Evolutionary conservation across 495 filamentous ascomycete species (phyloP).

Genomic region (Trichoderma asperelloides): DNA sequence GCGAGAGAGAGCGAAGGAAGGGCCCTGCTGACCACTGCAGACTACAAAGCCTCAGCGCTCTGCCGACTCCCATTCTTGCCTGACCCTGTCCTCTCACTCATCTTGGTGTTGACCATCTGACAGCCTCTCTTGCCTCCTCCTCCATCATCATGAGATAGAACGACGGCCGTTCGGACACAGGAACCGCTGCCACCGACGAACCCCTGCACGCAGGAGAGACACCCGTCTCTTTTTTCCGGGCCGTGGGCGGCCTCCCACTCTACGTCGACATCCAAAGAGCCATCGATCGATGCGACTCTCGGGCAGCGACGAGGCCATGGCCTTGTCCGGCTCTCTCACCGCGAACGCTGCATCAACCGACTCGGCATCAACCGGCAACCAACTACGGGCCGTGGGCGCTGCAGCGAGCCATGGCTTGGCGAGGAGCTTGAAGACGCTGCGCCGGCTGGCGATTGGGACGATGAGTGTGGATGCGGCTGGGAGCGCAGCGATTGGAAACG

Average conservation of each 20-base stretch:
- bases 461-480: neutral
- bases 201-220: neutral
- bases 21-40: neutral
- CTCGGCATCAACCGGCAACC: neutral
- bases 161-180: neutral
- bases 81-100: neutral
- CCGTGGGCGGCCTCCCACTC: constrained; percentile 4
- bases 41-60: neutral
- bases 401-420: neutral
- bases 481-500: neutral
- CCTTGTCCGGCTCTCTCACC: neutral
- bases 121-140: neutral
- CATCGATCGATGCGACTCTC: neutral
- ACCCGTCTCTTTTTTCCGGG: neutral
- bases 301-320: neutral
- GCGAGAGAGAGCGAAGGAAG: constrained; percentile 3
- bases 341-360: neutral
- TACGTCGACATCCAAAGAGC: neutral
- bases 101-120: neutral
- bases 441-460: neutral
- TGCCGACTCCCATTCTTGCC: neutral
- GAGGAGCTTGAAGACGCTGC: neutral
- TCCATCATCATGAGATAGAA: neutral
- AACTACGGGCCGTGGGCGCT: neutral
- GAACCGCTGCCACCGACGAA: neutral